phyloP scores from a whole-genome alignment of 768 basidiomycete species.

The Boletus reticuloceps region DNA sequence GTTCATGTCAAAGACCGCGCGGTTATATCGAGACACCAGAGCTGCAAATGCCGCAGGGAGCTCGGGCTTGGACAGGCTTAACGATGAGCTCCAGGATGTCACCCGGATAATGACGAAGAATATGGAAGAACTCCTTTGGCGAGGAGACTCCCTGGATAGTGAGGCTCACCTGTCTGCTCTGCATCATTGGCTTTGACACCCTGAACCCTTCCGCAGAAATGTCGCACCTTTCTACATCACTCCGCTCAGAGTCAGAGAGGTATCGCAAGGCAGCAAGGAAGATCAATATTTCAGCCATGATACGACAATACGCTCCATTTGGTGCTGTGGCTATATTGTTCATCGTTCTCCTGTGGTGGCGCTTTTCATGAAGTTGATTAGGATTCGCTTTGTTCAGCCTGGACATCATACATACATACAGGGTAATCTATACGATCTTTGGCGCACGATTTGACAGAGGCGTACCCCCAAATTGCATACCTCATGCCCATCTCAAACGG shows the following conservation, averaged over 20 bases:
- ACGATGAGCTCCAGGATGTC: constrained; percentile 96
- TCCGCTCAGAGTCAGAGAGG: constrained; percentile 95
- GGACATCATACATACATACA: constrained; percentile 23
- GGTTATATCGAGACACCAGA: constrained; percentile 91
- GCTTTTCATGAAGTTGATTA: constrained; percentile 51
- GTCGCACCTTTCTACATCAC: constrained; percentile 93
- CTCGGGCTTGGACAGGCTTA: constrained; percentile 79
- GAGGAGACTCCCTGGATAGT: constrained; percentile 97
- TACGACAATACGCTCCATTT: constrained; percentile 94
- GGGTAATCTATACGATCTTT: constrained; percentile 28
- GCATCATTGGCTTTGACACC: neutral
- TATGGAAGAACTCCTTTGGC: constrained; percentile 98
- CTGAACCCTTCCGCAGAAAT: constrained; percentile 57
- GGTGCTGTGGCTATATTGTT: constrained; percentile 79
- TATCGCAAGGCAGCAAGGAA: constrained; percentile 95
- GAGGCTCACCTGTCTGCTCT: constrained; percentile 29
- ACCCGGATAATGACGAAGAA: constrained; percentile 99
- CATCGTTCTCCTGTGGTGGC: constrained; percentile 76
- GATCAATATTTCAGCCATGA: constrained; percentile 90
- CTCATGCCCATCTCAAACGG: neutral
- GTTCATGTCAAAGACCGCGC: constrained; percentile 97
- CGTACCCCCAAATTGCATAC: neutral
- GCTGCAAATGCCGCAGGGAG: constrained; percentile 67
- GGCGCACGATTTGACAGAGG: neutral
- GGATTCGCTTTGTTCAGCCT: constrained; percentile 8